Conservation (phyloP, 257 asterid genomes). For the Asclepias syriaca region DNA sequence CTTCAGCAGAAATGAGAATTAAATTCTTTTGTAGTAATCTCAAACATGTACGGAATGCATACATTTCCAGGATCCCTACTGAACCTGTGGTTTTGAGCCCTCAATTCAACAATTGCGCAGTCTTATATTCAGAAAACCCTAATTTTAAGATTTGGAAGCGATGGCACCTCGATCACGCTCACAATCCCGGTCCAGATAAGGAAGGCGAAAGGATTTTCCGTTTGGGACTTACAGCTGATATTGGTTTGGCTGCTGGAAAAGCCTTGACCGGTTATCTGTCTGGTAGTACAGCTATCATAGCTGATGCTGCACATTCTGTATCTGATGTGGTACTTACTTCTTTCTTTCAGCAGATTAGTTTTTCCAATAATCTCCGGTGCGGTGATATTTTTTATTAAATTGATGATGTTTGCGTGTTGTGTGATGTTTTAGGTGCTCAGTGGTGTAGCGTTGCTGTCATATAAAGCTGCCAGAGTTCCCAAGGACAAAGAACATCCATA, state of each 20-base stretch:
- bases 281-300: conserved; percentile 95
- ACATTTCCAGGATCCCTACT: conserved; percentile 25
- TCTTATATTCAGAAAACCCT: conserved; percentile 33
- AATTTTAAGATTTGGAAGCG: conserved; percentile 47
- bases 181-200: conserved; percentile 49
- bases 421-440: conserved; percentile 70
- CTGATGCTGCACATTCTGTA: conserved; percentile 93
- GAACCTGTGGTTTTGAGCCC: conserved; percentile 21
- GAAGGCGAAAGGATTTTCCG: conserved; percentile 88
- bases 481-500: conserved; percentile 99
- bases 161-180: conserved; percentile 79
- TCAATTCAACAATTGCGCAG: conserved; percentile 15
- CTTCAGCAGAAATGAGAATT: conserved; percentile 38
- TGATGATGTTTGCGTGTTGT: background rate
- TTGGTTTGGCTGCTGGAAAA: conserved; percentile 83
- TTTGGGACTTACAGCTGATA: conserved; percentile 83
- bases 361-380: background rate
- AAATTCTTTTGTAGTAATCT: conserved; percentile 35
- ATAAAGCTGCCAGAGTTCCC: conserved; percentile 78
- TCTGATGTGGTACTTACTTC: conserved; percentile 72
- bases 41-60: conserved; percentile 31
- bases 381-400: background rate
- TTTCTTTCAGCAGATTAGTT: background rate
- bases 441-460: conserved; percentile 86
- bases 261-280: conserved; percentile 75